These are phyloP conservation scores for Pharus latifolius DNA, from an alignment of 176 grass and related monocot genomes.

Conservation along the genomic window DNA sequence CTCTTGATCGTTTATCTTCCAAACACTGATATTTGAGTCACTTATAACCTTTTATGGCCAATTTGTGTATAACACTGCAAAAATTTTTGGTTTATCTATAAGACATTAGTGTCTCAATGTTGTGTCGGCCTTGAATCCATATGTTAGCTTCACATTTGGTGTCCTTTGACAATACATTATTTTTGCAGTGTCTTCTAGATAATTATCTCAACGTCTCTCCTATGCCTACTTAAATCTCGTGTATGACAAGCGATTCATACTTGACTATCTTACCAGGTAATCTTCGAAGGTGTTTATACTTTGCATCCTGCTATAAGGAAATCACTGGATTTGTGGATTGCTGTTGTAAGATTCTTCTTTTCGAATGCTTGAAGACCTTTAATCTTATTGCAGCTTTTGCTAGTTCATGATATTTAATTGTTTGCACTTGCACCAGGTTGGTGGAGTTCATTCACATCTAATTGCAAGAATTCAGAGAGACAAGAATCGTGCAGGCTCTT, in stretches of 20 bases:
- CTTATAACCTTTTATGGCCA: too few species aligned
- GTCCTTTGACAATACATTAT: too few species aligned
- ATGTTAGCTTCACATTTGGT: too few species aligned
- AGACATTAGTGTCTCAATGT: too few species aligned
- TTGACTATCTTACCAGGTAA: constrained; percentile 56
- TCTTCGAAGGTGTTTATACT: constrained; percentile 97
- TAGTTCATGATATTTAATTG: constrained; percentile 6
- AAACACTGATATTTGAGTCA: too few species aligned
- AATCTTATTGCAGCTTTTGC: not conserved
- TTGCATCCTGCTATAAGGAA: constrained; percentile 93
- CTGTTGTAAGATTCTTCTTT: constrained; percentile 70
- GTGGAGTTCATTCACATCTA: constrained; percentile 98
- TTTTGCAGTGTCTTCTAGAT: not conserved
- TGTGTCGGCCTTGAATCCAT: too few species aligned
- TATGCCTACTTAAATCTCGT: not conserved
- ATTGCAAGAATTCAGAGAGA: constrained; percentile 95
- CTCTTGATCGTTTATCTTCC: not conserved
- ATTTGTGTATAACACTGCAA: too few species aligned
- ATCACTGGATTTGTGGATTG: constrained; percentile 96
- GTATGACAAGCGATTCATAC: not conserved
- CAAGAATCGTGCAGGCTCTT: constrained; percentile 73
- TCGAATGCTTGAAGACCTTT: constrained; percentile 14
- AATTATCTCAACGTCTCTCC: too few species aligned
- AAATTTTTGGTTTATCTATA: too few species aligned
- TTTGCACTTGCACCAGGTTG: constrained; percentile 46